A percentile compares a stretch with the other conserved stretches of the same genome.
Conservation (phyloP, 805 yeast genomes). For the Metschnikowia cerradonensis region DNA sequence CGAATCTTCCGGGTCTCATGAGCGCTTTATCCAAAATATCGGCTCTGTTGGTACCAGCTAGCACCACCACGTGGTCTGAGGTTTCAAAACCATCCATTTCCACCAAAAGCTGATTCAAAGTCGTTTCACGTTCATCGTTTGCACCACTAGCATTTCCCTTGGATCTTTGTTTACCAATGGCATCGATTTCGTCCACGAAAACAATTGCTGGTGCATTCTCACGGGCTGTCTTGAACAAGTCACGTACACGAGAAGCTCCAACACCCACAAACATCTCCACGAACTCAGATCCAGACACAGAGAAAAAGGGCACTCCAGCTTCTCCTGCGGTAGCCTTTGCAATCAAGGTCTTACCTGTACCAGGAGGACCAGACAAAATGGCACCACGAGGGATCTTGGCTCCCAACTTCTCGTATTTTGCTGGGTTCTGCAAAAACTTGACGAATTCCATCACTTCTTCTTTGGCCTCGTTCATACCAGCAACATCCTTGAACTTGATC, state of each 20-base stretch:
- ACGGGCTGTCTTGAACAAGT: conserved; percentile 83
- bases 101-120: conserved; percentile 85
- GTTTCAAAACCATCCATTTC: conserved; percentile 94
- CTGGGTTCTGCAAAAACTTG: conserved; percentile 78
- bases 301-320: conserved; percentile 88
- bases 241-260: conserved; percentile 93
- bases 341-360: conserved; percentile 90
- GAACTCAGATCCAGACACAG: conserved; percentile 91
- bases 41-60: conserved; percentile 93
- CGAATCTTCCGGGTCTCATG: conserved; percentile 93
- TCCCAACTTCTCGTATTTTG: conserved; percentile 79
- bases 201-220: conserved; percentile 87
- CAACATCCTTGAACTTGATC: conserved; percentile 82
- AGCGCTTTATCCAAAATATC: conserved; percentile 88
- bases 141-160: conserved; percentile 67
- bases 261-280: conserved; percentile 98
- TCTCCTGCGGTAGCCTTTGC: conserved; percentile 98
- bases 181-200: conserved; percentile 93
- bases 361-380: conserved; percentile 90
- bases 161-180: conserved; percentile 83
- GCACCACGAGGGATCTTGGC: conserved; percentile 97
- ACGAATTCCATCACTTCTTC: conserved; percentile 96
- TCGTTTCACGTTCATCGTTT: conserved; percentile 90
- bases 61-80: conserved; percentile 86
- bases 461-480: conserved; percentile 92